phyloP scores from a whole-genome alignment of 2,329 filamentous ascomycete species.

The Dothiorella sarmentorum region DNA sequence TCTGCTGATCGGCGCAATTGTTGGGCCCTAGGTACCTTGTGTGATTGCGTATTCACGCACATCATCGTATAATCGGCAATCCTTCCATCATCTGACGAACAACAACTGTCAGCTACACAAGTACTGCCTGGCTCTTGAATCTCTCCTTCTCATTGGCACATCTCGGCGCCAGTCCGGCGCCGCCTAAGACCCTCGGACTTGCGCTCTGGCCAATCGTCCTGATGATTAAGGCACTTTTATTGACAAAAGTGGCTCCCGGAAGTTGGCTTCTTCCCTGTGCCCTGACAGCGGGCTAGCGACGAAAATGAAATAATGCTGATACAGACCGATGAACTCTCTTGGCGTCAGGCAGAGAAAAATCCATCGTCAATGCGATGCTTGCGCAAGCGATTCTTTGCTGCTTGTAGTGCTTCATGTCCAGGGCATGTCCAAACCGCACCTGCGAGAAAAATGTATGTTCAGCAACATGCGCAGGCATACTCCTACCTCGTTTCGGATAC shows the following conservation, averaged over 20 bases:
- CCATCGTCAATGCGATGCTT: not conserved
- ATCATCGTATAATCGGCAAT: no score
- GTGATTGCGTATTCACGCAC: slow-evolving; percentile 7
- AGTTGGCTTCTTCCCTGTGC: not conserved
- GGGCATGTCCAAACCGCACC: slow-evolving; percentile 1
- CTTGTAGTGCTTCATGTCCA: slow-evolving; percentile 6
- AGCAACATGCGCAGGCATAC: not conserved
- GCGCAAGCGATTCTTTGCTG: not conserved
- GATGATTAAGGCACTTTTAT: slow-evolving; percentile 5
- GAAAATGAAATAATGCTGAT: slow-evolving; percentile 9
- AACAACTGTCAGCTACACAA: no score
- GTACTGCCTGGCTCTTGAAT: not conserved
- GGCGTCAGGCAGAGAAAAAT: not conserved
- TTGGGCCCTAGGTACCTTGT: slow-evolving; percentile 2
- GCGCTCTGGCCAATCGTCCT: slow-evolving; percentile 3
- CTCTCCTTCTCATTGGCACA: not conserved
- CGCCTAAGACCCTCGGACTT: not conserved
- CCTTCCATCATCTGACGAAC: no score
- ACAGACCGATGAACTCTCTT: not conserved
- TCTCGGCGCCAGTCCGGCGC: not conserved
- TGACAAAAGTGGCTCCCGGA: slow-evolving; percentile 2
- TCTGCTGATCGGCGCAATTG: slow-evolving; percentile 10
- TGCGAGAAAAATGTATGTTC: not conserved
- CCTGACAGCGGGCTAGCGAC: not conserved
- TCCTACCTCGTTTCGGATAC: not conserved